Evolutionary conservation across 1,284 basidiomycete species (phyloP), one percentile per base, ranked within the genome.

Genomic region (Ganoderma meredithae): DNA sequence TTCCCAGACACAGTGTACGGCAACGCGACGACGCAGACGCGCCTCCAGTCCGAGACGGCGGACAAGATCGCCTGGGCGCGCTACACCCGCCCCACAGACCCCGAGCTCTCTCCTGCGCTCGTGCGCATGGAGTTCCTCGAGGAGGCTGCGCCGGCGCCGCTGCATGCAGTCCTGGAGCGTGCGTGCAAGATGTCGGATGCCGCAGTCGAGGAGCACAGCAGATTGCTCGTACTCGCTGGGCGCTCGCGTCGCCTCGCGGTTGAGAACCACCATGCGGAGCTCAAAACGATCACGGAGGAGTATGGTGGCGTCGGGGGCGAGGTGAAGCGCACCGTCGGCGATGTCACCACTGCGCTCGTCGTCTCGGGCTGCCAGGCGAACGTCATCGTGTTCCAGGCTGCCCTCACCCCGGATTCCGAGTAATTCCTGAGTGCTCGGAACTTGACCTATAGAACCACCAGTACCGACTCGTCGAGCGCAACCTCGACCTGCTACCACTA

Each of bases 271-370:
- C 76, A 81, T 12, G 73, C 74, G 60, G 95, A 96, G 81, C 76
- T 95, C 63, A 88, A 87, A 69, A 81, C 84, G 68, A 76, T 95
- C 25, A 83, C 91, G 78, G 85, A 88, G 27, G 86, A 89, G 74
- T 80, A 86, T 73, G 83, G 83, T 55, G 80, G 76, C 41, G 79
- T 88, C 12, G 83, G 83, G 1, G 72, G 79, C 22, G 88, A 90
- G 73, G 88, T 95, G 69, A 84, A 87, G 77, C 93, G 93, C 85
- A 94, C 94, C 5, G 83, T 95, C 56, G 95, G 95, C 3, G 93
- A 95, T 78, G 88, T 92, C n/a, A 91, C 89, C 13, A 88, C 90
- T 22, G 89, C 89, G 36, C 86, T 94, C 76, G 86, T 95, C 17
- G 83, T 91, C 8, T 83, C 86, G 1, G 86, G 89, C 1, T 82